phyloP scores from a whole-genome alignment of 2,329 filamentous ascomycete genomes.

The Tolypocladium pustulatum region DNA sequence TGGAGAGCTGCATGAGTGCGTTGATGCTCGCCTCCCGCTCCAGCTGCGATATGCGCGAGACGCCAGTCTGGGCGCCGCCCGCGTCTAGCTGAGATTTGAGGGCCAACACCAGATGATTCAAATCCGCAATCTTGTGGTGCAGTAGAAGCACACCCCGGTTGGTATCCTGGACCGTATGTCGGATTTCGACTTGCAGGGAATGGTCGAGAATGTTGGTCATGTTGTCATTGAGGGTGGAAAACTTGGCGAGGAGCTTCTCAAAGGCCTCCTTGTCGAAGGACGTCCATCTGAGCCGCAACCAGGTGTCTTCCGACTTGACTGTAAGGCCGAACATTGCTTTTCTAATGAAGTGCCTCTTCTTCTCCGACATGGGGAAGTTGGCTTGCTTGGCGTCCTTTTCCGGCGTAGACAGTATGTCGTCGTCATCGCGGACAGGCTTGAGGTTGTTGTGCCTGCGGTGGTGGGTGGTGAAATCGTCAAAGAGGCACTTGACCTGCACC shows the following conservation, averaged over 20 bases:
- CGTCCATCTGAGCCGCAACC: conserved; percentile 30
- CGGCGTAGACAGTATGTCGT: conserved; percentile 23
- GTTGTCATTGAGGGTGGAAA: conserved; percentile 33
- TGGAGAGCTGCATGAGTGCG: conserved; percentile 27
- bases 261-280: conserved; percentile 36
- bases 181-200: conserved; percentile 34
- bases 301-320: conserved; percentile 22
- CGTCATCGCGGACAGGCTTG: conserved; percentile 20
- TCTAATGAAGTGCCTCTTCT: conserved; percentile 30
- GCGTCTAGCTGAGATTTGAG: conserved; percentile 31
- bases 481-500: conserved; percentile 34
- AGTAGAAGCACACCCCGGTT: conserved; percentile 35
- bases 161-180: conserved; percentile 35
- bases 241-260: conserved; percentile 30
- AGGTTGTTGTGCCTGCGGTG: conserved; percentile 28
- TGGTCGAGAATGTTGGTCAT: conserved; percentile 38
- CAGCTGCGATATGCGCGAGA: conserved; percentile 19
- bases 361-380: conserved; percentile 31
- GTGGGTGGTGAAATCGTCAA: conserved; percentile 33
- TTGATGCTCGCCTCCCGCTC: conserved; percentile 28
- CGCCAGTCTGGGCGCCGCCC: conserved; percentile 6
- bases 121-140: conserved; percentile 33
- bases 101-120: conserved; percentile 34
- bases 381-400: conserved; percentile 33
- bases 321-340: conserved; percentile 30